Conservation (phyloP, 2,329 filamentous ascomycete genomes). For the Diaporthe citri region DNA sequence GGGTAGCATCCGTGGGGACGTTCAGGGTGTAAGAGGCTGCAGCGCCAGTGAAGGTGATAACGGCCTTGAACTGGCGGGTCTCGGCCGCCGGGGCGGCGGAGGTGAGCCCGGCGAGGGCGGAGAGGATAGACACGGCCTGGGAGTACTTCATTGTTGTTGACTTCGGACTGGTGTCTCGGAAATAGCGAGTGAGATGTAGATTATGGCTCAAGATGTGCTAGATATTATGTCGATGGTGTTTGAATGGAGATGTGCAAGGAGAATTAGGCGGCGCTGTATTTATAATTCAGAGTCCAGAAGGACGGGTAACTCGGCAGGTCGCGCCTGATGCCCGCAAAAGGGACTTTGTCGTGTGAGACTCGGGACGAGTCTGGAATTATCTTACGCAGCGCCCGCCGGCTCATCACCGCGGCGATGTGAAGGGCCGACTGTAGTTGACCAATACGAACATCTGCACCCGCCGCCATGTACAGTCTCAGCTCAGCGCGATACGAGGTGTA, state of each 20-base stretch:
- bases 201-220: not conserved
- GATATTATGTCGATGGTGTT: not conserved
- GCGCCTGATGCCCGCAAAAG: not conserved
- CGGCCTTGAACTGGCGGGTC: slow-evolving; percentile 28
- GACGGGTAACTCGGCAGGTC: not conserved
- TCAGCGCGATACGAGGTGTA: not conserved
- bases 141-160: slow-evolving; percentile 21
- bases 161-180: too few relatives aligned
- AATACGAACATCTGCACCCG: not conserved
- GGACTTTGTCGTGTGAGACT: not conserved
- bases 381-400: not conserved
- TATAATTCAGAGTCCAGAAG: not conserved
- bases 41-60: slow-evolving; percentile 31
- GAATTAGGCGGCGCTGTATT: not conserved
- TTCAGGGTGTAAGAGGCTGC: slow-evolving; percentile 27
- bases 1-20: slow-evolving; percentile 1
- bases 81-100: slow-evolving; percentile 27
- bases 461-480: not conserved
- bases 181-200: not conserved
- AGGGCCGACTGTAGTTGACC: slow-evolving; percentile 1
- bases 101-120: slow-evolving; percentile 17
- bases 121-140: slow-evolving; percentile 26
- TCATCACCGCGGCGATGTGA: not conserved
- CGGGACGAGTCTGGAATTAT: too few relatives aligned
- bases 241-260: not conserved